A percentile compares a stretch with the other conserved stretches of the same genome.
Conservation (phyloP, 768 basidiomycete species). For the Tricholoma furcatifolium region DNA sequence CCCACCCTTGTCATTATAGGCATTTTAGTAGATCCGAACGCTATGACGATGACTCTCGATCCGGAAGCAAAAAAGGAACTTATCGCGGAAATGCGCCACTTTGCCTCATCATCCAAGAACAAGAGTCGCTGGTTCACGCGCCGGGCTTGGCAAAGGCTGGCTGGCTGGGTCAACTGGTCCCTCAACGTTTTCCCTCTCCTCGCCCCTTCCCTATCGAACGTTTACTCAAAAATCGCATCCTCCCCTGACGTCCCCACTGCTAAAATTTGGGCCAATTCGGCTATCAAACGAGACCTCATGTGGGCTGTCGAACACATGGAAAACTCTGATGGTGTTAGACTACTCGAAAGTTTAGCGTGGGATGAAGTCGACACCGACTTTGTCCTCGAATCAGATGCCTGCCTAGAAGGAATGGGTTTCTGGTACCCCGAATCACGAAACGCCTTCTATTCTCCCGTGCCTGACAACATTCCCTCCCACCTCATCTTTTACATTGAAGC, state of each 20-base stretch:
- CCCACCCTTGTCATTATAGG: too few species aligned
- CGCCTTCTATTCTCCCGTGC: conserved; percentile 11
- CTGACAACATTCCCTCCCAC: neutral
- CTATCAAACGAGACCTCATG: conserved; percentile 17
- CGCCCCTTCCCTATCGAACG: conserved; percentile 25
- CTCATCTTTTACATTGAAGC: too few species aligned
- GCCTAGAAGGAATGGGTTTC: too few species aligned
- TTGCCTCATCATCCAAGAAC: neutral
- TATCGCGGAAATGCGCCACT: neutral
- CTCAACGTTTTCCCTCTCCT: conserved; percentile 25
- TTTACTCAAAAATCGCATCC: conserved; percentile 31
- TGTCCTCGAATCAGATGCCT: conserved; percentile 27
- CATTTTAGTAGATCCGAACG: too few species aligned
- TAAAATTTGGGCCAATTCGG: conserved; percentile 22
- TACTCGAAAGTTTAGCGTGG: conserved; percentile 20
- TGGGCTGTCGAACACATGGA: too few species aligned
- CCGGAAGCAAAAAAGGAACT: neutral
- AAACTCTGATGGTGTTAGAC: conserved; percentile 20
- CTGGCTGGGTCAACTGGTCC: too few species aligned
- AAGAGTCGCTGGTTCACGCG: too few species aligned
- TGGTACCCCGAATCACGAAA: conserved; percentile 1
- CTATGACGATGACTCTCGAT: too few species aligned
- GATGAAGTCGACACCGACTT: conserved; percentile 9
- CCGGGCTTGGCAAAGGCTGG: too few species aligned
- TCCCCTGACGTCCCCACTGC: neutral